phyloP scores from a whole-genome alignment of 2,329 filamentous ascomycete species.

The Talaromyces islandicus region DNA sequence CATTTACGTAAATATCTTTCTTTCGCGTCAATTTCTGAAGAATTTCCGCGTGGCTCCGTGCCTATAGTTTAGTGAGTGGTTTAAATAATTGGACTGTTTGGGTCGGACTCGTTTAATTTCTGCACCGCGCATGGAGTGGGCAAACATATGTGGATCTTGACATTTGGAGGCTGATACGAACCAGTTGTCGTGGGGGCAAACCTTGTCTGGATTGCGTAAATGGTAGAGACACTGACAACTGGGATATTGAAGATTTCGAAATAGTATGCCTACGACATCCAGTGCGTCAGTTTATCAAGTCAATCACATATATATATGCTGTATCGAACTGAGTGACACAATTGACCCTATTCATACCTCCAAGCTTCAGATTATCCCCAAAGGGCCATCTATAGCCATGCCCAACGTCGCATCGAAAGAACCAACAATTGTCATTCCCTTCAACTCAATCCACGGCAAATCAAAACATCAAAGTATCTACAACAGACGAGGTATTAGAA shows the following conservation, averaged over 20 bases:
- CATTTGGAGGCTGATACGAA: not conserved
- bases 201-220: not conserved
- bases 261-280: too few relatives aligned
- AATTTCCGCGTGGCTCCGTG: not conserved
- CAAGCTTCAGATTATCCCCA: not conserved
- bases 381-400: not conserved
- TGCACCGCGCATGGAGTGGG: not conserved
- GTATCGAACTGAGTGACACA: not conserved
- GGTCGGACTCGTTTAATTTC: too few relatives aligned
- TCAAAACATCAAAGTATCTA: too few relatives aligned
- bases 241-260: too few relatives aligned
- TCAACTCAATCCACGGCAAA: not conserved
- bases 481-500: too few relatives aligned
- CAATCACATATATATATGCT: not conserved
- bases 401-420: not conserved
- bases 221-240: not conserved
- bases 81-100: not conserved
- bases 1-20: not conserved
- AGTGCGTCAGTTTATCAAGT: too few relatives aligned
- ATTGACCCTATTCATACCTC: not conserved
- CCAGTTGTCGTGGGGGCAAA: not conserved
- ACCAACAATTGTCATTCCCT: not conserved
- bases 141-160: not conserved
- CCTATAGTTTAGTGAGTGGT: not conserved
- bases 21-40: too few relatives aligned